phyloP scores from a whole-genome alignment of 805 yeast species.

The Sugiyamaella valdiviana region DNA sequence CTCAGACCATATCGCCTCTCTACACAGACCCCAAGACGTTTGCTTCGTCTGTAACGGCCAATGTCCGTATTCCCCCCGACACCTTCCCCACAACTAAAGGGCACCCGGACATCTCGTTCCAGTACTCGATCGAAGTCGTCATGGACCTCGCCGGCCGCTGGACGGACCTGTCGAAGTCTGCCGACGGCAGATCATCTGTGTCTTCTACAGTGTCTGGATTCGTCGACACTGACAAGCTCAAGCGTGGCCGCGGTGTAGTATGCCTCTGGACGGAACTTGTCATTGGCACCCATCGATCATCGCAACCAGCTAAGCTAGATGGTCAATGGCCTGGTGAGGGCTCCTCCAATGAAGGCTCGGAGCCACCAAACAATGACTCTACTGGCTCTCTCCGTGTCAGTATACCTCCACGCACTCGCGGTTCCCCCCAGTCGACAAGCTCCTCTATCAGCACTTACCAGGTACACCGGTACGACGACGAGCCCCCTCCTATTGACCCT shows the following conservation, averaged over 20 bases:
- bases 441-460: neutral
- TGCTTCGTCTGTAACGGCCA: constrained; percentile 51
- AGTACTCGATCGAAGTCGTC: constrained; percentile 76
- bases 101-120: constrained; percentile 67
- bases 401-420: neutral
- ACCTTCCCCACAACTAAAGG: constrained; percentile 78
- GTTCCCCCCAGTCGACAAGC: neutral
- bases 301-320: neutral
- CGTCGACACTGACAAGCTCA: constrained; percentile 74
- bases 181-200: constrained; percentile 7
- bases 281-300: constrained; percentile 64
- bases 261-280: constrained; percentile 76
- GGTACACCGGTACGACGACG: neutral
- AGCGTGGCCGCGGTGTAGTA: constrained; percentile 67
- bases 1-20: constrained; percentile 70
- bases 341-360: no score
- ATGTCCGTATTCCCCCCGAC: constrained; percentile 71
- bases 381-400: neutral
- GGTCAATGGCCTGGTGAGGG: no score
- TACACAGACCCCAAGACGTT: constrained; percentile 65
- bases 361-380: neutral
- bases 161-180: constrained; percentile 2
- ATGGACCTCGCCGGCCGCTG: constrained; percentile 69
- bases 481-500: neutral
- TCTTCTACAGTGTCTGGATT: constrained; percentile 29